Conservation (phyloP, 257 asterid species). For the Paraleonurus japonicus region DNA sequence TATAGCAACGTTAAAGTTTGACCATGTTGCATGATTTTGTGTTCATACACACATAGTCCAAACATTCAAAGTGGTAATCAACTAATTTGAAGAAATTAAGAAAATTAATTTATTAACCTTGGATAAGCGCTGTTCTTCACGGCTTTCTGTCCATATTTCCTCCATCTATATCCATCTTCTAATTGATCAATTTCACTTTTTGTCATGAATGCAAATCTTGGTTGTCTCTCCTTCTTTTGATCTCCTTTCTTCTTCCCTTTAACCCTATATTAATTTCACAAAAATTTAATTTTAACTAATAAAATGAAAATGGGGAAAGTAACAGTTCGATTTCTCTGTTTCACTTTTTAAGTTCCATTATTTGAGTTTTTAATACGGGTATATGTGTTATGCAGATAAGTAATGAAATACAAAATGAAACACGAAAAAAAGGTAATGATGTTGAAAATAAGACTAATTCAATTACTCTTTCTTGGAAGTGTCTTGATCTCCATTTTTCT, state of each 20-base stretch:
- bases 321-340: too few relatives aligned
- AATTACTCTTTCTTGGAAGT: slow-evolving; percentile 63
- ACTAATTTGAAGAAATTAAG: neutral
- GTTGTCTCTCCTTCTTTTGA: slow-evolving; percentile 56
- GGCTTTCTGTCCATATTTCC: slow-evolving; percentile 88
- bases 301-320: neutral
- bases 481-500: slow-evolving; percentile 43
- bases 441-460: too few relatives aligned
- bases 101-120: slow-evolving; percentile 37
- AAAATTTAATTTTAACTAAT: neutral
- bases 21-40: neutral
- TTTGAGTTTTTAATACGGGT: neutral
- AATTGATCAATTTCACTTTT: slow-evolving; percentile 87
- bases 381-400: neutral
- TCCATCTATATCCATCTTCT: slow-evolving; percentile 91
- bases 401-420: neutral
- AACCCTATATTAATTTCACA: slow-evolving; percentile 31
- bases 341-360: too few relatives aligned
- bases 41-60: neutral
- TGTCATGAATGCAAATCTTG: slow-evolving; percentile 83
- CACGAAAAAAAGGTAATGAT: neutral
- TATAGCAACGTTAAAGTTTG: neutral
- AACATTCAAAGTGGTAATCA: neutral
- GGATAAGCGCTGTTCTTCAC: slow-evolving; percentile 91
- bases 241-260: slow-evolving; percentile 72